A percentile compares a stretch with the other conserved stretches of the same genome.
phyloP scores from a whole-genome alignment of 108 stramenopile genomes.

The Cyclostephanos invisitatus region DNA sequence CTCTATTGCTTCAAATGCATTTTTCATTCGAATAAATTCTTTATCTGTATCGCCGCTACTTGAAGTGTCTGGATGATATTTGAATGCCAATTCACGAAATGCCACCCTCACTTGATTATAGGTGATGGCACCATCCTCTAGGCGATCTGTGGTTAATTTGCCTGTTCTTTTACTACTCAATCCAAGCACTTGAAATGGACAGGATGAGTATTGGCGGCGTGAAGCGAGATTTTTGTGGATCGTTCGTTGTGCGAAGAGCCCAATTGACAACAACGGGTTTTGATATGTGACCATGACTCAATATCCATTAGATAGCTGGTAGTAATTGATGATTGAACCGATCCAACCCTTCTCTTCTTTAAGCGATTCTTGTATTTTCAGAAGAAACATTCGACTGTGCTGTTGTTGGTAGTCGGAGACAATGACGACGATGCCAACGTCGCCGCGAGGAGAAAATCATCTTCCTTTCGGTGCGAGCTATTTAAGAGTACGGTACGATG shows the following conservation, averaged over 20 bases:
- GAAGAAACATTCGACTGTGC: too few species aligned
- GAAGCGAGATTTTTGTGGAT: not conserved
- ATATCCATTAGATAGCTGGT: not conserved
- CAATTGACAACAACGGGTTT: not conserved
- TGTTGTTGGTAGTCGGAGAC: too few species aligned
- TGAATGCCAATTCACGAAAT: slow-evolving; percentile 38
- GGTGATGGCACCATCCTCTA: not conserved
- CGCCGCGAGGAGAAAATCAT: too few species aligned
- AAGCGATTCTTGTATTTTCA: too few species aligned
- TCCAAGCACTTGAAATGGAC: slow-evolving; percentile 39
- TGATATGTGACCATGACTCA: not conserved
- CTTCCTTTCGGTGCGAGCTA: too few species aligned
- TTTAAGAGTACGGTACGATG: too few species aligned
- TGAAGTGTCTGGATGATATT: slow-evolving; percentile 34
- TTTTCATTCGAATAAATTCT: slow-evolving; percentile 25
- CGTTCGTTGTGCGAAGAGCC: not conserved
- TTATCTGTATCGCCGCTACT: not conserved
- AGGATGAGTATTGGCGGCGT: slow-evolving; percentile 16
- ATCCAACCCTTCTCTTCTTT: too few species aligned
- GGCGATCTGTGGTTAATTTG: not conserved
- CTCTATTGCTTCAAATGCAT: slow-evolving; percentile 37
- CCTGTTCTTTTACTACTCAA: slow-evolving; percentile 11
- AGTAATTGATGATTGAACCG: too few species aligned
- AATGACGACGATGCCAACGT: too few species aligned
- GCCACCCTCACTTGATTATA: slow-evolving; percentile 30